Evolutionary conservation across 2,329 filamentous ascomycete genomes (phyloP).

Genomic region (Magnaporthiopsis incrustans): DNA sequence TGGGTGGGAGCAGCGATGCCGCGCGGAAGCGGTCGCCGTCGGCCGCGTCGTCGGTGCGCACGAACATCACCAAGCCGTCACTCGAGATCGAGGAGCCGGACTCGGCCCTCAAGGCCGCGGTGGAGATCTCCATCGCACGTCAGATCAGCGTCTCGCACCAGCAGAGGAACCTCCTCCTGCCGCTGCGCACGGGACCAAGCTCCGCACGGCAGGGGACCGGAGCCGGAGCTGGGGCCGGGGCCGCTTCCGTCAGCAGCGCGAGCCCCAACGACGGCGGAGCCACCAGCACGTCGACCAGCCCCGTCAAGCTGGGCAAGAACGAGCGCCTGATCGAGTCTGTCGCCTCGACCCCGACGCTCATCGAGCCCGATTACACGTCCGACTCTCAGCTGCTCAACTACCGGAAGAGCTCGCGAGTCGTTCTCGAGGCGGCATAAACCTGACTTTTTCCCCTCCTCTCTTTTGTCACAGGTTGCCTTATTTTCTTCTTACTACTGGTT

Average conservation of each 20-base stretch:
- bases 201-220: slow-evolving; percentile 15
- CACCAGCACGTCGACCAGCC: slow-evolving; percentile 11
- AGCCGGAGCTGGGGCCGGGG: slow-evolving; percentile 13
- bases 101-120: slow-evolving; percentile 42
- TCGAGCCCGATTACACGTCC: slow-evolving; percentile 26
- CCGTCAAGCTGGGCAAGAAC: slow-evolving; percentile 20
- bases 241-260: slow-evolving; percentile 1
- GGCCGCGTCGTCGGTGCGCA: slow-evolving; percentile 24
- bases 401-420: slow-evolving; percentile 44
- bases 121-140: slow-evolving; percentile 59
- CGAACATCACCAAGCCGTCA: slow-evolving; percentile 25
- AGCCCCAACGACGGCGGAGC: slow-evolving; percentile 9
- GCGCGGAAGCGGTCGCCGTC: slow-evolving; percentile 15
- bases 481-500: not conserved
- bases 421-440: slow-evolving; percentile 37
- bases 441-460: not conserved
- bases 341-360: slow-evolving; percentile 36
- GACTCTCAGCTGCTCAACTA: slow-evolving; percentile 27
- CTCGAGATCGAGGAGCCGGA: slow-evolving; percentile 31
- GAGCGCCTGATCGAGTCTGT: slow-evolving; percentile 31
- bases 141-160: slow-evolving; percentile 59
- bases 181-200: slow-evolving; percentile 32
- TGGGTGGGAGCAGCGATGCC: slow-evolving; percentile 4
- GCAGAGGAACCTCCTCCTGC: slow-evolving; percentile 51
- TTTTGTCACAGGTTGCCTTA: not conserved